Base-by-base conservation (phyloP, 495 filamentous ascomycete genomes). In the Hypomontagnella submonticulosa region DNA sequence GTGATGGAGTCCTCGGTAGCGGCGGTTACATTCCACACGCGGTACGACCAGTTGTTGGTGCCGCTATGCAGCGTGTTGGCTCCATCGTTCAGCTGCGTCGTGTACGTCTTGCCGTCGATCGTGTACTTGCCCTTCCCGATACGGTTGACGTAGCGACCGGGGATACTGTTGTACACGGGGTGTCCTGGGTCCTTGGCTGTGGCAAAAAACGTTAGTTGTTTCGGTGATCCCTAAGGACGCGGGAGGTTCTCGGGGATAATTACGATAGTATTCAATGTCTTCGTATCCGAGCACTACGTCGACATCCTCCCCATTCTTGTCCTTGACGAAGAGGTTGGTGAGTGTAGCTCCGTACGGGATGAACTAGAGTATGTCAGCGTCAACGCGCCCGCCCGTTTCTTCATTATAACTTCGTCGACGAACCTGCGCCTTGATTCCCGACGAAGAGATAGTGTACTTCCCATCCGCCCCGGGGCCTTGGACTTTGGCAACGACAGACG, bases 1-100 rank as follows among this genome's bases (percentile, higher is more conserved):
- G 92, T 95, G 75, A 96, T 89, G 11, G 87, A 89, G 76, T 87
- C 78, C 76, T 80, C 36, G 74, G 82, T 73, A 11, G 88, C 77
- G 3, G 87, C 87, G 34, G 75, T 80, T 47, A 84, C 82, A 48
- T 84, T 81, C 74, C 80, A 85, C 19, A 73, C 70, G 19, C 83
- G 77, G 65, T 73, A 85, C 18, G 81, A 84, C 85, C 85, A 88
- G 61, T 86, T 86, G 71, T 87, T 85, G 20, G 78, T 78, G 7
- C 85, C 85, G 54, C 83, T 84, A 75, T 88, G 85, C 34, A 88
- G 78, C 43, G 85, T 87, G 68, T 87, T 86, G 47, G 67, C 69
- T 16, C 85, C 85, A 66, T 86, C 83, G 59, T 86, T 88, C 51
- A 80, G 54, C 55, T 82, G 74, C 12, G 80, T 83, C 19, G 68